Conservation (phyloP, 495 filamentous ascomycete species). For the Penicillium silybi region DNA sequence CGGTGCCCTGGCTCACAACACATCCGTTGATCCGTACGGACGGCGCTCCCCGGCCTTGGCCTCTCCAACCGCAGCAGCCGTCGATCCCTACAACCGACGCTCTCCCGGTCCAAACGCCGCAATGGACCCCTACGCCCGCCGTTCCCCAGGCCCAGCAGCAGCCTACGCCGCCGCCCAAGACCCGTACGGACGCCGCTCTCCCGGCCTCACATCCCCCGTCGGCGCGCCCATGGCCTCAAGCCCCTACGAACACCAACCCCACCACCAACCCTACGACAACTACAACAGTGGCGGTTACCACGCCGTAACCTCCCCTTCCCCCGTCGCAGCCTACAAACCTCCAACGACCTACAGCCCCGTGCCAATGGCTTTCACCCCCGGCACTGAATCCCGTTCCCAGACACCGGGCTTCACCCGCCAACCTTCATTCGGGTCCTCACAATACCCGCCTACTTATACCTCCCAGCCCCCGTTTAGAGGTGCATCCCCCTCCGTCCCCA, state of each 20-base stretch:
- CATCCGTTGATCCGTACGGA: constrained; percentile 9
- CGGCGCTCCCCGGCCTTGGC: constrained; percentile 18
- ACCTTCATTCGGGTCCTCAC: constrained; percentile 26
- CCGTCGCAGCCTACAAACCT: constrained; percentile 25
- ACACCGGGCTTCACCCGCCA: constrained; percentile 24
- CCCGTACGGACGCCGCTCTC: constrained; percentile 14
- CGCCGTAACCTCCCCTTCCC: constrained; percentile 16
- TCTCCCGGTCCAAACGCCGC: constrained; percentile 11
- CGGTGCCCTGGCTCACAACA: background rate
- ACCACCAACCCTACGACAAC: constrained; percentile 22
- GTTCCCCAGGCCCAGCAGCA: constrained; percentile 16
- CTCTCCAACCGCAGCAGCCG: background rate
- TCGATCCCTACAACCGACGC: constrained; percentile 12
- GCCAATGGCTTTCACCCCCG: constrained; percentile 16
- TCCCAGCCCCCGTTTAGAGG: constrained; percentile 24
- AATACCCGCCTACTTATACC: constrained; percentile 26
- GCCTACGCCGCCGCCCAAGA: constrained; percentile 11
- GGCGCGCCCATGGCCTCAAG: constrained; percentile 8
- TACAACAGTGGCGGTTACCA: constrained; percentile 9
- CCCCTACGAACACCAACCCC: constrained; percentile 27
- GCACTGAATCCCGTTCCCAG: constrained; percentile 1
- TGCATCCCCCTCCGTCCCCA: constrained; percentile 25
- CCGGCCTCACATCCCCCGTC: constrained; percentile 23
- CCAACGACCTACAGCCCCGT: constrained; percentile 18
- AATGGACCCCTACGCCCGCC: constrained; percentile 17